A percentile compares a stretch with the other conserved stretches of the same genome.
These are phyloP conservation scores for Phellopilus nigrolimitatus DNA, from an alignment of 1,284 basidiomycete species.

Conservation along the genomic window DNA sequence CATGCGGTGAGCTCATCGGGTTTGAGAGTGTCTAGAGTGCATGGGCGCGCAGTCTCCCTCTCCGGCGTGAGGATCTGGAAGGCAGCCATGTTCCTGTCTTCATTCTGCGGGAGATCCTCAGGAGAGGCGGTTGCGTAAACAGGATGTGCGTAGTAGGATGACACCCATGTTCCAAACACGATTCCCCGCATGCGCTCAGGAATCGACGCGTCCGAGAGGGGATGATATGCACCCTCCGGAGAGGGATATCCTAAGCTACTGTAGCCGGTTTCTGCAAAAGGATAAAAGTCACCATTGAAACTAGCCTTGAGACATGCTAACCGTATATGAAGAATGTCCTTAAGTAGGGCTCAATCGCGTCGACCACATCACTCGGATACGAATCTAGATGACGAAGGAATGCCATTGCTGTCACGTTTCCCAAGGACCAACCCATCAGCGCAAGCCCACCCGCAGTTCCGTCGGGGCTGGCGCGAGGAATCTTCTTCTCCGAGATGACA, in stretches of 20 bases:
- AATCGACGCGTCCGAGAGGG: slow-evolving; percentile 13
- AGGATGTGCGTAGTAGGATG: slow-evolving; percentile 18
- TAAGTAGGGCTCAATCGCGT: neutral
- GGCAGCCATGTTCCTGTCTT: neutral
- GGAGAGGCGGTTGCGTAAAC: slow-evolving; percentile 1
- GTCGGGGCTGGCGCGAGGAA: slow-evolving; percentile 1
- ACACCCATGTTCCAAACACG: slow-evolving; percentile 17
- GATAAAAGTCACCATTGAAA: neutral
- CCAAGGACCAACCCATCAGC: slow-evolving; percentile 12
- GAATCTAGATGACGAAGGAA: neutral
- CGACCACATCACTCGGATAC: neutral
- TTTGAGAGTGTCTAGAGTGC: slow-evolving; percentile 12
- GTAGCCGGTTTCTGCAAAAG: slow-evolving; percentile 7
- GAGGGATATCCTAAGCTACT: slow-evolving; percentile 8
- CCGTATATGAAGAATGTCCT: neutral
- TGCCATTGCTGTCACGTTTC: slow-evolving; percentile 12
- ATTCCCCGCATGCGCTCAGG: slow-evolving; percentile 8
- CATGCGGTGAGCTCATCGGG: slow-evolving; percentile 2
- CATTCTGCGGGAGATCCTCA: neutral
- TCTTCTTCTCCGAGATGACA: slow-evolving; percentile 12
- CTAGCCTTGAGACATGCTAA: neutral
- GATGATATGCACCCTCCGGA: slow-evolving; percentile 15
- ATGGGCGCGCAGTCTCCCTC: neutral
- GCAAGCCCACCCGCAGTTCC: slow-evolving; percentile 13
- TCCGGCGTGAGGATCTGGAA: slow-evolving; percentile 4